Evolutionary conservation across 495 filamentous ascomycete species (phyloP).

Genomic region (Thermothielavioides terrestris): DNA sequence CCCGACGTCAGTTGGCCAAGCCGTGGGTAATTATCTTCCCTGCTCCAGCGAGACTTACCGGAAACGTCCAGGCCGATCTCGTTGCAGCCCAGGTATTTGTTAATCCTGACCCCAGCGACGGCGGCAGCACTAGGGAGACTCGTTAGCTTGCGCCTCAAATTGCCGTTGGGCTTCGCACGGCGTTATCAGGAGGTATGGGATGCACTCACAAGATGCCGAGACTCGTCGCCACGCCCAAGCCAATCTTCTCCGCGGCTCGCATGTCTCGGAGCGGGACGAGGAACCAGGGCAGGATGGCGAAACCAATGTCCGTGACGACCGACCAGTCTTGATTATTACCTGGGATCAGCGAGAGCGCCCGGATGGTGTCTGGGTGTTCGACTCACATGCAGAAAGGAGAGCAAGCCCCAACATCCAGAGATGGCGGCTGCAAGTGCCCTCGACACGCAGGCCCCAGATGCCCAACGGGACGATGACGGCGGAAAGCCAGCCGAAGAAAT

Average conservation of each 20-base stretch:
- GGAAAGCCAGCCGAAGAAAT: too few species aligned
- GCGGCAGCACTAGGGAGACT: neutral
- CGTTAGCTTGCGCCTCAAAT: neutral
- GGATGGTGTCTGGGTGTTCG: neutral
- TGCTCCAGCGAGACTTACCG: neutral
- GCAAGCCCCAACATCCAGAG: too few species aligned
- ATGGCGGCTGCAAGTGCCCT: too few species aligned
- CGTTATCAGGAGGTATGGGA: neutral
- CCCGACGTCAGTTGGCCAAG: neutral
- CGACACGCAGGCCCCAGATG: too few species aligned
- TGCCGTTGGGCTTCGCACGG: too few species aligned
- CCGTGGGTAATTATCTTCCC: neutral
- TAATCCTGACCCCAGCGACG: neutral
- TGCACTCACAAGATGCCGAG: conserved; percentile 19
- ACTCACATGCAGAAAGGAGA: neutral
- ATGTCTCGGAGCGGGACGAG: conserved; percentile 22
- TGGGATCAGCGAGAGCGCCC: neutral
- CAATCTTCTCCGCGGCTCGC: conserved; percentile 18
- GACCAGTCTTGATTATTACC: conserved; percentile 5
- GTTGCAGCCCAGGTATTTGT: neutral
- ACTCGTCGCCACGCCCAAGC: conserved; percentile 20
- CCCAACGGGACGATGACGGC: too few species aligned
- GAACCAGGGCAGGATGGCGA: conserved; percentile 20
- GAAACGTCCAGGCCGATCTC: neutral
- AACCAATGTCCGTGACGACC: neutral